phyloP scores from a whole-genome alignment of 2,329 filamentous ascomycete species.

The Hymenoscyphus fraxineus region DNA sequence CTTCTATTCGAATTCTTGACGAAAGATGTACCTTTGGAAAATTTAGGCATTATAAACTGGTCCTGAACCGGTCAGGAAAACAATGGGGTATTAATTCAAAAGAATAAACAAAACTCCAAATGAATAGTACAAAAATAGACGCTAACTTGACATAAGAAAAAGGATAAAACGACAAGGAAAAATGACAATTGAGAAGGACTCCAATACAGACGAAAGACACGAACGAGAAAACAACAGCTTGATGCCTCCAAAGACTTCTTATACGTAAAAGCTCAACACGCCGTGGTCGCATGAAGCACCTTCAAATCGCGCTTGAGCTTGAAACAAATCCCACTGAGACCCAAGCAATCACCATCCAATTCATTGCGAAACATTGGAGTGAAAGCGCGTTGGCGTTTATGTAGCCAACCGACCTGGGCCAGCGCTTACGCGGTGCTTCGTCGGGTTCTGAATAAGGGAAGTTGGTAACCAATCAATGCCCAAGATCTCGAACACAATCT shows the following conservation, averaged over 20 bases:
- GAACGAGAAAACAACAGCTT: background rate
- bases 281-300: background rate
- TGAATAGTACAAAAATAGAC: background rate
- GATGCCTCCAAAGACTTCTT: background rate
- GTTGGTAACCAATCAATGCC: background rate
- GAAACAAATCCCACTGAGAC: background rate
- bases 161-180: background rate
- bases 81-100: background rate
- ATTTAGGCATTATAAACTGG: background rate
- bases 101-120: background rate
- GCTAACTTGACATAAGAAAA: background rate
- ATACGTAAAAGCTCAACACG: background rate
- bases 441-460: background rate
- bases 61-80: background rate
- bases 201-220: background rate
- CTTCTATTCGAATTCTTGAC: background rate
- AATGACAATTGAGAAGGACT: background rate
- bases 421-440: background rate
- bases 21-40: background rate
- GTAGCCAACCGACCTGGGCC: background rate
- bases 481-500: background rate
- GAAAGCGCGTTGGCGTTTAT: conserved; percentile 1
- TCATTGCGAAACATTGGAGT: background rate
- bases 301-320: background rate
- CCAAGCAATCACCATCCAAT: background rate